Evolutionary conservation across 2,329 filamentous ascomycete genomes (phyloP).

Genomic region (Diaporthe citri): DNA sequence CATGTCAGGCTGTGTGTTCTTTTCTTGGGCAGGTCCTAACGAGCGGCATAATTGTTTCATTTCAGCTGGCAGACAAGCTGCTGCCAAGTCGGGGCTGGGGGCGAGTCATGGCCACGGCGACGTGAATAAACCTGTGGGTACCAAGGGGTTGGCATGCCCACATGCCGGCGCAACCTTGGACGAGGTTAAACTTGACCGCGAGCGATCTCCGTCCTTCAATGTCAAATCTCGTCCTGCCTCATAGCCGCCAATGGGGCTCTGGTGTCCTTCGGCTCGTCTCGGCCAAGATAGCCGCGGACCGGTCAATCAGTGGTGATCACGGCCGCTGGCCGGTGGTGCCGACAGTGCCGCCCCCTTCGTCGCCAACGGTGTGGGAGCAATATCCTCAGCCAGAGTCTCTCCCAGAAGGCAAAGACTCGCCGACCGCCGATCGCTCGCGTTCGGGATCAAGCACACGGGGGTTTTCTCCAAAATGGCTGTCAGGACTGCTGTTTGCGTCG

Average conservation of each 20-base stretch:
- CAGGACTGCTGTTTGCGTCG: neutral
- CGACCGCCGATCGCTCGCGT: neutral
- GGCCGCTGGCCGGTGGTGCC: conserved; percentile 6
- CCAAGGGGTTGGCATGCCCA: conserved; percentile 27
- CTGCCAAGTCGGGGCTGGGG: conserved; percentile 1
- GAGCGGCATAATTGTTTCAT: conserved; percentile 23
- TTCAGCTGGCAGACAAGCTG: conserved; percentile 12
- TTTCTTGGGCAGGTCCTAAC: neutral
- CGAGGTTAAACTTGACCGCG: conserved; percentile 18
- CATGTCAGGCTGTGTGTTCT: neutral
- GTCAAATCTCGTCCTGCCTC: neutral
- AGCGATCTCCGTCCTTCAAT: conserved; percentile 27
- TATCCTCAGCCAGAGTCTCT: neutral
- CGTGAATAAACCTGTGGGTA: conserved; percentile 28
- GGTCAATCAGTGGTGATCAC: conserved; percentile 30
- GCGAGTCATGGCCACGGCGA: conserved; percentile 18
- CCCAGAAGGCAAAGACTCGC: neutral
- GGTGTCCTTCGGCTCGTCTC: conserved; percentile 4
- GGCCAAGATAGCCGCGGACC: conserved; percentile 28
- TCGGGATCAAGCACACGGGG: conserved; percentile 4
- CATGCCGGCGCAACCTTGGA: conserved; percentile 20
- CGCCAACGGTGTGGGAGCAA: neutral
- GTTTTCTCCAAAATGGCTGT: neutral
- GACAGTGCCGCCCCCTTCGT: neutral
- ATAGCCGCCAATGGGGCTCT: neutral